Conservation (phyloP, 768 basidiomycete genomes). For the Calocera cornea region DNA sequence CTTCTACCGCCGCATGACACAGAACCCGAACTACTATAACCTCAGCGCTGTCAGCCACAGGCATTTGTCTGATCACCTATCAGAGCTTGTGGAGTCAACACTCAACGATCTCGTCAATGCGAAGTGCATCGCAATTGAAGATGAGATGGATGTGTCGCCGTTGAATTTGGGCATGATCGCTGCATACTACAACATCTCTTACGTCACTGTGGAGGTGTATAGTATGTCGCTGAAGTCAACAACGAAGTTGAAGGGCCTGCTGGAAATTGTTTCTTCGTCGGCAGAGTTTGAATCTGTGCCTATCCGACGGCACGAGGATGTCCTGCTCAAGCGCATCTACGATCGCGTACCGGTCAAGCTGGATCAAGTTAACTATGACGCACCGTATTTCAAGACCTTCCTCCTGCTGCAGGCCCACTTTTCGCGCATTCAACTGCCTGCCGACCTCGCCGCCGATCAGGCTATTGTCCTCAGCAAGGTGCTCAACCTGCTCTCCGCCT, state of each 20-base stretch:
- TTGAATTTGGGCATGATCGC: slow-evolving; percentile 98
- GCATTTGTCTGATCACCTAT: slow-evolving; percentile 88
- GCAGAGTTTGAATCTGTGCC: slow-evolving; percentile 92
- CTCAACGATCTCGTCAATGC: slow-evolving; percentile 82
- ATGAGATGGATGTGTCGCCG: slow-evolving; percentile 84
- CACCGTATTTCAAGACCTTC: slow-evolving; percentile 97
- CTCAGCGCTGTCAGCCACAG: slow-evolving; percentile 91
- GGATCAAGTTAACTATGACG: slow-evolving; percentile 70
- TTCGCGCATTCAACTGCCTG: slow-evolving; percentile 78
- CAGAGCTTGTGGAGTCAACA: slow-evolving; percentile 89
- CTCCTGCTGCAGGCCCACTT: slow-evolving; percentile 94
- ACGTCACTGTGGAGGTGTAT: slow-evolving; percentile 95
- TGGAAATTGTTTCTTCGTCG: slow-evolving; percentile 94
- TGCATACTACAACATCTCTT: slow-evolving; percentile 88
- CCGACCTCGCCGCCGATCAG: slow-evolving; percentile 90
- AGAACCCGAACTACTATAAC: slow-evolving; percentile 93
- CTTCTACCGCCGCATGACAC: slow-evolving; percentile 94
- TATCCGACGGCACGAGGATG: slow-evolving; percentile 86
- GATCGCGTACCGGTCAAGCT: slow-evolving; percentile 96
- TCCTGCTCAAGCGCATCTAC: slow-evolving; percentile 74
- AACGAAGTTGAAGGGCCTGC: slow-evolving; percentile 89
- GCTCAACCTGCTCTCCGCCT: slow-evolving; percentile 79
- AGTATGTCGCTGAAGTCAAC: slow-evolving; percentile 87
- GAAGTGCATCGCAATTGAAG: slow-evolving; percentile 88
- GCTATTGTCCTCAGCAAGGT: slow-evolving; percentile 77